Base-by-base conservation (phyloP, 164 flowering plant species). In the Euptelea pleiosperma region DNA sequence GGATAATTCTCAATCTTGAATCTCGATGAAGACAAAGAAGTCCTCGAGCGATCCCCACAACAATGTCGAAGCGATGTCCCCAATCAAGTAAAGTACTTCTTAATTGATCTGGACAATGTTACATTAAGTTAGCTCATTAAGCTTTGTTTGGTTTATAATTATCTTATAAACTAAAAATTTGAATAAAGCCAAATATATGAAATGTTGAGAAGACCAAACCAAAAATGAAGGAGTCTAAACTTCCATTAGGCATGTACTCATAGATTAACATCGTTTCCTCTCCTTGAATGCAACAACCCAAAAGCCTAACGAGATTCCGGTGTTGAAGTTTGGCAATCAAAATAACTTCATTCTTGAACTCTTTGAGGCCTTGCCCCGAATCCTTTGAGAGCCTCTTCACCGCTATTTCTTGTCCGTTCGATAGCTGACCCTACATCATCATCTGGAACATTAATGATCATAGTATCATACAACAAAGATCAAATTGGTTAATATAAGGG, bases 21-120 rank as follows among this genome's bases (percentile, higher is more conserved):
- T 60, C 63, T 28, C 33, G 63, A 37, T 60, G 63, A 40, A 60
- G 63, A 60, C 49, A 60, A 37, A 60, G 63, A 36, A 60, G 63
- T 26, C 63, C 63, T 48, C 63, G 34, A 36, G 63, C 63, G 39
- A 60, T 49, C 45, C 63, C 63, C 48, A 45, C 43, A 10, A 49
- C 35, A 37, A 60, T 60, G 26, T 35, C 11, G 22, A 28, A 28
- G 1, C 55, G 63, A 9, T 2, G 36, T 21, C 28, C 16, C 63
- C 63, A 60, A 29, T 16, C 37, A 3, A 60, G 54, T 10, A 12
- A 28, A 2, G 16, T 29, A n/a, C 46, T 40, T 26, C 48, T 49
- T 6, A 33, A 48, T 49, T 35, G 36, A 37, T 60, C 63, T 60
- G 62, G 12, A 19, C 18, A 48, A 48, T 48, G 31, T 28, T 28